Conservation (phyloP, 805 yeast species). For the Jamesozyma piceae region DNA sequence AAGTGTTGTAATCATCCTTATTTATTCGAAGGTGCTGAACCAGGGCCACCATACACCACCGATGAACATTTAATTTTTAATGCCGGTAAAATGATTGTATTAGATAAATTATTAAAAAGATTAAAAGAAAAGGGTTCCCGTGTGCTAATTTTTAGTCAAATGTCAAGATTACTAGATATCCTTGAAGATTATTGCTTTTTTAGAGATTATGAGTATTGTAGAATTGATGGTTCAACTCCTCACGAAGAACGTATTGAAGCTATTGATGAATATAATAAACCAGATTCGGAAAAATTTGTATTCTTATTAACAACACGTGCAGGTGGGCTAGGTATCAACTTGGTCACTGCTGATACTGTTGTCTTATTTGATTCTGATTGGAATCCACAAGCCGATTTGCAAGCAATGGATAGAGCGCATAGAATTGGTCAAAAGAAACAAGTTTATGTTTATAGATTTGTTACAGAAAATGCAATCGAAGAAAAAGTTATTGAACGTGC, state of each 20-base stretch:
- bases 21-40: conserved; percentile 97
- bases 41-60: conserved; percentile 94
- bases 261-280: conserved; percentile 82
- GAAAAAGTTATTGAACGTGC: conserved; percentile 95
- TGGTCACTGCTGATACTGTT: conserved; percentile 87
- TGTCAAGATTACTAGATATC: conserved; percentile 84
- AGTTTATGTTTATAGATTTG: conserved; percentile 84
- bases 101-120: conserved; percentile 72
- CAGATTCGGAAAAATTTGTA: conserved; percentile 72
- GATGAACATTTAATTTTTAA: conserved; percentile 90
- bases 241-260: conserved; percentile 90
- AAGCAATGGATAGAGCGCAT: conserved; percentile 97
- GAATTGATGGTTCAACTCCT: conserved; percentile 89
- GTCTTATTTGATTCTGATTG: conserved; percentile 87
- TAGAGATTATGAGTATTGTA: conserved; percentile 75
- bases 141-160: conserved; percentile 85
- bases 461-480: conserved; percentile 91
- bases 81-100: conserved; percentile 81
- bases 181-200: conserved; percentile 85
- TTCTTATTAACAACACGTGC: conserved; percentile 89
- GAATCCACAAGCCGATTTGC: conserved; percentile 97
- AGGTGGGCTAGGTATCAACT: conserved; percentile 91
- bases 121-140: conserved; percentile 72
- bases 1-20: conserved; percentile 97
- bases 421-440: conserved; percentile 96